Evolutionary conservation across 2,329 filamentous ascomycete species (phyloP).

Genomic region (Cercospora berteroae): DNA sequence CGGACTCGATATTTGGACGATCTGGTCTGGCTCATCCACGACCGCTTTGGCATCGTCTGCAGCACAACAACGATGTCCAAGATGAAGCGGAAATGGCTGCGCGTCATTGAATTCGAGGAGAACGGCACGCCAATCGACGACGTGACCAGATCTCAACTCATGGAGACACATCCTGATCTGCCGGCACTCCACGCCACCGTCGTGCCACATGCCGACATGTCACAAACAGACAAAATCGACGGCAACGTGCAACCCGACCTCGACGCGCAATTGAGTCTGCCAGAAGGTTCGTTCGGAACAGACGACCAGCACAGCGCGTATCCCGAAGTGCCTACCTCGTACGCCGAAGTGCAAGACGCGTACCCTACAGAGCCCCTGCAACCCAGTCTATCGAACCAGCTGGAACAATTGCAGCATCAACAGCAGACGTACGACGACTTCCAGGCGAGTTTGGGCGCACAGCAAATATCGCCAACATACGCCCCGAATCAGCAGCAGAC

Average conservation of each 20-base stretch:
- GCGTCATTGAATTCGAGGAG: slow-evolving; percentile 36
- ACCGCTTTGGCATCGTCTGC: slow-evolving; percentile 37
- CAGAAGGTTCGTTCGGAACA: slow-evolving; percentile 7
- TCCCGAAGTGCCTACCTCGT: slow-evolving; percentile 9
- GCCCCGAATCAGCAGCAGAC: slow-evolving; percentile 4
- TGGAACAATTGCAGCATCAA: slow-evolving; percentile 9
- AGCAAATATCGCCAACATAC: slow-evolving; percentile 2
- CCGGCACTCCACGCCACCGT: slow-evolving; percentile 22
- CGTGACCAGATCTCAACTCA: slow-evolving; percentile 23
- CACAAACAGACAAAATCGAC: not conserved
- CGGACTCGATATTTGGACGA: slow-evolving; percentile 36
- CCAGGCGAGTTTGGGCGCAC: slow-evolving; percentile 5
- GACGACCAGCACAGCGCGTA: slow-evolving; percentile 10
- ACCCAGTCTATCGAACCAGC: slow-evolving; percentile 4
- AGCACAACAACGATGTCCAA: slow-evolving; percentile 39
- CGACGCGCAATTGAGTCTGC: slow-evolving; percentile 8
- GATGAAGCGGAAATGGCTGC: slow-evolving; percentile 38
- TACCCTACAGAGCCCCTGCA: slow-evolving; percentile 8
- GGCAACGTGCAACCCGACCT: not conserved
- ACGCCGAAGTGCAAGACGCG: slow-evolving; percentile 5
- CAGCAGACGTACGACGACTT: slow-evolving; percentile 13
- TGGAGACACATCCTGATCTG: slow-evolving; percentile 34
- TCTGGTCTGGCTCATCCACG: slow-evolving; percentile 38
- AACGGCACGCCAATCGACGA: slow-evolving; percentile 33
- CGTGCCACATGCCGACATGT: slow-evolving; percentile 5